Evolutionary conservation across 2,329 filamentous ascomycete genomes (phyloP).

Genomic region (Pseudocercospora crystallina): DNA sequence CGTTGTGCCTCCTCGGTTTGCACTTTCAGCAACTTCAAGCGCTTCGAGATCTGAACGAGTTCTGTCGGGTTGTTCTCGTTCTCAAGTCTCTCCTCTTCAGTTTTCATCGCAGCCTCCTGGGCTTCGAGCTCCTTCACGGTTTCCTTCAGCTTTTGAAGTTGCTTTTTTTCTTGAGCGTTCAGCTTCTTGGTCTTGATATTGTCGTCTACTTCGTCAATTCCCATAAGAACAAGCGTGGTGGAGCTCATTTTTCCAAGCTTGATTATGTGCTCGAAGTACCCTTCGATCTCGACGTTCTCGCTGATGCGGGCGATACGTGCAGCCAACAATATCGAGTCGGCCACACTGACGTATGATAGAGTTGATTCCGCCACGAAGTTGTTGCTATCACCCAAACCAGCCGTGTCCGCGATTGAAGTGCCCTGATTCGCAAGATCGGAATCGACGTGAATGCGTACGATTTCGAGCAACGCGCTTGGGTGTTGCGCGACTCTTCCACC

Average conservation of each 20-base stretch:
- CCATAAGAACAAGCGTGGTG: not conserved
- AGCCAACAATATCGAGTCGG: conserved; percentile 18
- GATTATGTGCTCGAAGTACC: not conserved
- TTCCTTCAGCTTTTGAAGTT: no score
- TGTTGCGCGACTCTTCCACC: no score
- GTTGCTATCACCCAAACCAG: conserved; percentile 23
- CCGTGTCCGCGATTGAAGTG: conserved; percentile 24
- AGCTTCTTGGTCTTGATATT: conserved; percentile 4
- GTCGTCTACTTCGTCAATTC: no score
- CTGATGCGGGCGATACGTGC: conserved; percentile 9
- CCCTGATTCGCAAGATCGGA: no score
- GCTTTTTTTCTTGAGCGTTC: not conserved
- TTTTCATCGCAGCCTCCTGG: not conserved
- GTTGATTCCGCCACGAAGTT: conserved; percentile 17
- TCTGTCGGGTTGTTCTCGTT: no score
- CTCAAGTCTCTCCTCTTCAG: no score
- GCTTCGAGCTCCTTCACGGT: not conserved
- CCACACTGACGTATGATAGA: conserved; percentile 12
- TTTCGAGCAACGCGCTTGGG: no score
- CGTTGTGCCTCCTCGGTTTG: no score
- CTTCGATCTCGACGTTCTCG: conserved; percentile 1
- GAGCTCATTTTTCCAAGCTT: conserved; percentile 16
- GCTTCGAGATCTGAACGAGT: no score
- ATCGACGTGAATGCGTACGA: no score
- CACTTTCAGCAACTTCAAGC: no score